These are phyloP conservation scores for Arabidopsis suecica DNA, from an alignment of 345 rosid genomes.

Conservation along the genomic window DNA sequence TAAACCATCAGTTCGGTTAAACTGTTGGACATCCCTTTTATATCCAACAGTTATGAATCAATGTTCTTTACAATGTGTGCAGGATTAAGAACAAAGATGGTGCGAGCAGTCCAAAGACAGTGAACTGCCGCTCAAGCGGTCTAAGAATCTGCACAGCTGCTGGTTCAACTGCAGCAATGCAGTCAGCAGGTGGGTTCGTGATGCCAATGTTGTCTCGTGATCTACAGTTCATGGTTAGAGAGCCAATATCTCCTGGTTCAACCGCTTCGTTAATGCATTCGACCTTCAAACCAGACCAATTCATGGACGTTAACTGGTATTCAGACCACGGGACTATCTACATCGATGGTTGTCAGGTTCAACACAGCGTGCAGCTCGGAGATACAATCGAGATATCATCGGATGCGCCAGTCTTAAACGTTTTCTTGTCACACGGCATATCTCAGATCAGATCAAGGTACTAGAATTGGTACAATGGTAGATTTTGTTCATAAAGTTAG, in stretches of 20 bases:
- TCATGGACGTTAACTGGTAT: conserved; percentile 67
- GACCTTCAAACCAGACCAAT: conserved; percentile 54
- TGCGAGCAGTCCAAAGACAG: conserved; percentile 49
- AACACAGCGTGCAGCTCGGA: conserved; percentile 54
- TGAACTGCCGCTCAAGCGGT: conserved; percentile 88
- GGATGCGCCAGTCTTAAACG: conserved; percentile 66
- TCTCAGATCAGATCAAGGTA: conserved; percentile 37
- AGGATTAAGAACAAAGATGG: conserved; percentile 62
- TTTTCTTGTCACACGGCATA: conserved; percentile 57
- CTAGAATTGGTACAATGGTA: conserved; percentile 25
- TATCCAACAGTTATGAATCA: conserved; percentile 2
- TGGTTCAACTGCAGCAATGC: conserved; percentile 95
- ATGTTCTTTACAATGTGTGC: conserved; percentile 20
- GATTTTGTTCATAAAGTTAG: conserved; percentile 27
- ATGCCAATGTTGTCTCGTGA: conserved; percentile 75
- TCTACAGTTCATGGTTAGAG: conserved; percentile 90
- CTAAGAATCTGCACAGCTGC: conserved; percentile 86
- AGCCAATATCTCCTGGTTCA: conserved; percentile 68
- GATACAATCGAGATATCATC: conserved; percentile 70
- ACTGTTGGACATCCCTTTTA: background rate
- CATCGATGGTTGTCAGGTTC: conserved; percentile 78
- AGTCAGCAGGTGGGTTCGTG: conserved; percentile 80
- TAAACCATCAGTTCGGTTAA: background rate
- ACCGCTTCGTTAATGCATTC: conserved; percentile 69
- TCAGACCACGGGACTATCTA: conserved; percentile 68